These are phyloP conservation scores for Rhododendron ferrugineum DNA, from an alignment of 148 eudicot genomes.

Conservation along the genomic window DNA sequence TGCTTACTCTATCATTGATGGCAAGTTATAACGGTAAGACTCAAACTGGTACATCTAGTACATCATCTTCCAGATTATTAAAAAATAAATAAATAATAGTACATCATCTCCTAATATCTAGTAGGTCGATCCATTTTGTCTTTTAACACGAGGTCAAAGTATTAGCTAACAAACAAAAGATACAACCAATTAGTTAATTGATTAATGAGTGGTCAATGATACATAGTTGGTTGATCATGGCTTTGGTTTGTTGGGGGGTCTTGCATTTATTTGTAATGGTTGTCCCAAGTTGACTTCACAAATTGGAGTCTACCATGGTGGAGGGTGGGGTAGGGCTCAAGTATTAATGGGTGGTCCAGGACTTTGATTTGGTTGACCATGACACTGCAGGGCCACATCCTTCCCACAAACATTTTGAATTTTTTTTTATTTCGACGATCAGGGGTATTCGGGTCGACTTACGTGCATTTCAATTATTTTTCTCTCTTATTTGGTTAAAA, in stretches of 20 bases:
- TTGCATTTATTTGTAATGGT: slow-evolving; percentile 9
- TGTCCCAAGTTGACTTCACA: slow-evolving; percentile 9
- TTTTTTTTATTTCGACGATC: too few relatives aligned
- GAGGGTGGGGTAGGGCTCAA: background rate
- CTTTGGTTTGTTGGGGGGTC: background rate
- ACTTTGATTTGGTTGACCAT: background rate
- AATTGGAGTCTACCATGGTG: slow-evolving; percentile 12
- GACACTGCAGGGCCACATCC: background rate
- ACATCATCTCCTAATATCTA: background rate
- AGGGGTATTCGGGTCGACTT: too few relatives aligned
- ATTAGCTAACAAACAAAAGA: background rate
- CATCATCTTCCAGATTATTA: background rate
- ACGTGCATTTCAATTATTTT: accelerated
- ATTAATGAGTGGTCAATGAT: background rate
- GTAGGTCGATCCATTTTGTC: background rate
- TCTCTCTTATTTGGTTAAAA: too few relatives aligned
- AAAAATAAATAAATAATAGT: too few relatives aligned
- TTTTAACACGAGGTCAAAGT: background rate
- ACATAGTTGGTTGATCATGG: background rate
- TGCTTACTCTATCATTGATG: background rate
- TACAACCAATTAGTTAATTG: background rate
- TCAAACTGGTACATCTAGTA: background rate
- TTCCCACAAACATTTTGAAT: background rate
- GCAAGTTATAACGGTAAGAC: background rate
- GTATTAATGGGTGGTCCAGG: background rate